Evolutionary conservation across 768 basidiomycete genomes (phyloP), one percentile per base, ranked within the genome.

Genomic region (Lactarius indigo): DNA sequence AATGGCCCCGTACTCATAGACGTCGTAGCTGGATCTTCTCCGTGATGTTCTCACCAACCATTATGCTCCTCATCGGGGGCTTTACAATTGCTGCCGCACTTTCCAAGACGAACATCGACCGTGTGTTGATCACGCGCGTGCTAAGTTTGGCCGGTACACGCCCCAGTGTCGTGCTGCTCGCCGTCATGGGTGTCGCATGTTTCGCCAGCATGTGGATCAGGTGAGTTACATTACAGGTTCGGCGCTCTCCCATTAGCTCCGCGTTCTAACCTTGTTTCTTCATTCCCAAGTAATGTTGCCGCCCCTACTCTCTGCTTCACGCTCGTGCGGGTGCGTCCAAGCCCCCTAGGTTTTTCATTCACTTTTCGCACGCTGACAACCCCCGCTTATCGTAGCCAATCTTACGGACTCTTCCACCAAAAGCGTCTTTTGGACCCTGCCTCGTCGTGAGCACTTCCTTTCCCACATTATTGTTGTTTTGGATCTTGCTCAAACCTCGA

Each of bases 141-240:
- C 84, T 99, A 61, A 90, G 88, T 73, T 81, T 98, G 59, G 97
- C 97, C 8, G 96, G 97, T 5, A 89, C 93, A 13, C 83, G 83
- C 63, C 97, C 96, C 2, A 87, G 85, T 68, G 89, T 84, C 0
- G 96, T 99, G 4, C 80, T 99, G 9, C 84, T 99, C 55, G 89
- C 94, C 0, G 92, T 98, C 76, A 98, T 98, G 97, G 87, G 82
- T 54, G 95, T 99, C 20, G 91, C 95, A 2, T 98, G 95, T 74
- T 99, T 99, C 75, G 94, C 96, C 3, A 95, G 92, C 77, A 99
- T 98, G 96, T 98, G 95, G 97, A 98, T 99, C 73, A 95, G 91
- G 90, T 89, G 63, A 55, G 66, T 23, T 59, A 39, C 57, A 59
- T 59, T 23, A 44, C 57, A 26, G 50, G 61, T 23, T 50, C 41